Evolutionary conservation across 2,329 filamentous ascomycete genomes (phyloP).

Genomic region (Diplodia sapinea): DNA sequence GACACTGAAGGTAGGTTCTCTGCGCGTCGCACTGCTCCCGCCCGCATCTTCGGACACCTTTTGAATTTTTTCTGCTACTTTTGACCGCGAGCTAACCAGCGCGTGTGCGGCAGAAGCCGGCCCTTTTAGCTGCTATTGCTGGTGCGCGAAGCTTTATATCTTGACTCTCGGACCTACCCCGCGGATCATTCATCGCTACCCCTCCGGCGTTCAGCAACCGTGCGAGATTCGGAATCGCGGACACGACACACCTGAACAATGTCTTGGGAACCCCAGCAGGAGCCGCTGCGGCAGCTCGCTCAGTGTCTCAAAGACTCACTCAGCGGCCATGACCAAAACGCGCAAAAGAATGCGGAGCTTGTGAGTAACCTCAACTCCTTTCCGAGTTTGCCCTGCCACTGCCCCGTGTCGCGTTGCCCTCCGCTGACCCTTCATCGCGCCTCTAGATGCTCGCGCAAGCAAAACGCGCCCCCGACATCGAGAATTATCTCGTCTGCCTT

Average conservation of each 20-base stretch:
- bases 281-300: constrained; percentile 87
- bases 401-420: constrained; percentile 13
- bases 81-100: constrained; percentile 9
- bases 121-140: constrained; percentile 15
- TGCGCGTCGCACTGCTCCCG: constrained; percentile 19
- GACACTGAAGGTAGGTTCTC: constrained; percentile 23
- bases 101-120: constrained; percentile 7
- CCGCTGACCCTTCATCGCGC: constrained; percentile 35
- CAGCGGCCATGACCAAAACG: constrained; percentile 77
- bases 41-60: constrained; percentile 5
- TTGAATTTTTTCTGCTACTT: constrained; percentile 15
- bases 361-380: constrained; percentile 59
- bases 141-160: constrained; percentile 30
- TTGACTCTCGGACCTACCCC: constrained; percentile 29
- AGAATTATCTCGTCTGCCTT: constrained; percentile 94
- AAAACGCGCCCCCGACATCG: constrained; percentile 86
- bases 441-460: constrained; percentile 89
- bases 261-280: constrained; percentile 90
- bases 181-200: constrained; percentile 27
- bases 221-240: constrained; percentile 27
- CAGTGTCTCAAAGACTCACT: constrained; percentile 90
- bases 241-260: constrained; percentile 55
- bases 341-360: constrained; percentile 87
- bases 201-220: constrained; percentile 25
- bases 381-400: constrained; percentile 26